Conservation (phyloP, 805 yeast genomes). For the Ogataea siamensis region DNA sequence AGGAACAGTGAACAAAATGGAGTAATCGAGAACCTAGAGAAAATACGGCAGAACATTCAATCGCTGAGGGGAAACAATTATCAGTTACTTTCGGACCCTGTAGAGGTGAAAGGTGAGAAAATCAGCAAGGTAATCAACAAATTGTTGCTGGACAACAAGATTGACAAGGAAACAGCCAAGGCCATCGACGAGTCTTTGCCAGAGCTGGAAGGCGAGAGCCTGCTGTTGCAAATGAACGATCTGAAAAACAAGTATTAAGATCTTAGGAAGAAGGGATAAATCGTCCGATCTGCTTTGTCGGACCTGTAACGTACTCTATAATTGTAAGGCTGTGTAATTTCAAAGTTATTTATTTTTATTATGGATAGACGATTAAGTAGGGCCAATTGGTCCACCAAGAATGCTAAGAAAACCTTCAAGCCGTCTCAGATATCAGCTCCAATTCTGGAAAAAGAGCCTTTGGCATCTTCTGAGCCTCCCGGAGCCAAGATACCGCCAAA, state of each 20-base stretch:
- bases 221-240: conserved; percentile 28
- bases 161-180: conserved; percentile 14
- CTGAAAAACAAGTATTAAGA: conserved; percentile 22
- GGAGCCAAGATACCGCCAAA: conserved; percentile 4
- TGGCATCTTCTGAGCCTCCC: background rate
- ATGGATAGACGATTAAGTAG: conserved; percentile 25
- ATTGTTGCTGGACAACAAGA: conserved; percentile 16
- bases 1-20: conserved; percentile 21
- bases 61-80: conserved; percentile 19
- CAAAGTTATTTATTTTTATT: background rate
- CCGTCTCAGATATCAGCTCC: conserved; percentile 10
- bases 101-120: conserved; percentile 12
- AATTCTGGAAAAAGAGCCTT: background rate
- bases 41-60: conserved; percentile 25
- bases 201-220: conserved; percentile 21
- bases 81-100: conserved; percentile 9
- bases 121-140: conserved; percentile 20
- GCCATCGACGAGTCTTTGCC: conserved; percentile 24
- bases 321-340: background rate
- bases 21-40: conserved; percentile 25
- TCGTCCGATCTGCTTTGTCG: too few species aligned
- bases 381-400: conserved; percentile 30
- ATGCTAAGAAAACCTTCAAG: conserved; percentile 5
- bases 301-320: background rate
- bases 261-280: too few species aligned